phyloP scores from a whole-genome alignment of 768 basidiomycete genomes.

The Rhizopogon vesiculosus region DNA sequence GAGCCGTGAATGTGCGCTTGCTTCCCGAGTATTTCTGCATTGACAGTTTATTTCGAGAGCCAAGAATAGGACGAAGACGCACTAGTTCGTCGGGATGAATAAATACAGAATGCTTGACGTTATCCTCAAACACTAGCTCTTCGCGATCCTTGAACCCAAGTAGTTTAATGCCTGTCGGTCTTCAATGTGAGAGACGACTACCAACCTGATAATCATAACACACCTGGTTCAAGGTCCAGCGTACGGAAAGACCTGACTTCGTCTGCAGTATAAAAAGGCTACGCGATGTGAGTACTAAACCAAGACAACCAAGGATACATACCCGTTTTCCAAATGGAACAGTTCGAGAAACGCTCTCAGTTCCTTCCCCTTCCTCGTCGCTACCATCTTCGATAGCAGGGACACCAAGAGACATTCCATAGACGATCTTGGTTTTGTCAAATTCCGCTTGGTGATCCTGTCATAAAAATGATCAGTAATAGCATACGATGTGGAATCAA shows the following conservation, averaged over 20 bases:
- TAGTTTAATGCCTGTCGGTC: conserved; percentile 68
- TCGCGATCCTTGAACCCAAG: conserved; percentile 83
- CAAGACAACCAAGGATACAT: conserved; percentile 8
- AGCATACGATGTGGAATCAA: neutral
- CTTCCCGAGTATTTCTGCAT: conserved; percentile 79
- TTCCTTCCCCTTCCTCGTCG: conserved; percentile 35
- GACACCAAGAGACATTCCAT: conserved; percentile 33
- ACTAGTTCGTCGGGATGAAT: conserved; percentile 92
- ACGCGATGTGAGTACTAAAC: conserved; percentile 2
- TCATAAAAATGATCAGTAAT: conserved; percentile 3
- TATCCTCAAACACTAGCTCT: conserved; percentile 79
- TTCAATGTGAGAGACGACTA: neutral
- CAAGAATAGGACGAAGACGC: conserved; percentile 10
- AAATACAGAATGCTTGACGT: conserved; percentile 87
- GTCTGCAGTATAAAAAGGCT: conserved; percentile 85
- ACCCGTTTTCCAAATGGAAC: conserved; percentile 54
- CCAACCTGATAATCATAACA: conserved; percentile 7
- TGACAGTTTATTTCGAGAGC: neutral
- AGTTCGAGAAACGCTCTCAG: conserved; percentile 32
- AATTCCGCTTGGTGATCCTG: conserved; percentile 27
- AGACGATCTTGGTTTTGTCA: conserved; percentile 19
- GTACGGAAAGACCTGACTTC: conserved; percentile 82
- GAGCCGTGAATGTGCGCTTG: conserved; percentile 85
- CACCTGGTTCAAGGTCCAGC: conserved; percentile 73
- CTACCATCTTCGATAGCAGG: conserved; percentile 21